Evolutionary conservation across 148 eudicot species (phyloP), one percentile per base, ranked within the genome.

Genomic region (Rhododendron ovatum): DNA sequence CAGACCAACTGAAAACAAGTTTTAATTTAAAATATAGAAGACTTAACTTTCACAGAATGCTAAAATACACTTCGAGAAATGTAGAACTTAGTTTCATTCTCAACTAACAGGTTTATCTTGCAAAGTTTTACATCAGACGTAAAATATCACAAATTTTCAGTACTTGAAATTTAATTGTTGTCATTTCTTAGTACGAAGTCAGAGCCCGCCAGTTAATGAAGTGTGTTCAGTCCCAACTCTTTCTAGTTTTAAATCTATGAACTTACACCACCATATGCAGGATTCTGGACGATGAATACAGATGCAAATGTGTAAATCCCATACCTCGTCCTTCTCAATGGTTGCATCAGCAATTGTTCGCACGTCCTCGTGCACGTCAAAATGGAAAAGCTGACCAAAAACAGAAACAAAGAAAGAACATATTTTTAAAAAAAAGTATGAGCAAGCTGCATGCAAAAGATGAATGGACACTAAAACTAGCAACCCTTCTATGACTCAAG

Each of bases 321-420:
- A 85, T 90, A 95, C 99, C 99, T 96, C 99, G 86, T 96, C 99
- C 86, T 96, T 96, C 92, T 96, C 99, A 86, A 96, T 93, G 55
- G 95, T 95, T 57, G 99, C 99, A 92, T 96, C 99, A 86, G 99
- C 99, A 90, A 86, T 96, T 84, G 98, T 96, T 50, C 99, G 94
- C 85, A 96, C 99, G 87, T 96, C 99, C 90, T 96, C 99, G 39
- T 96, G 99, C 71, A 96, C 99, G 87, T 96, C 99, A 89, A 96
- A 96, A 89, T 96, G 99, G 91, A 96, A 96, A 88, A 96, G 99
- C 98, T 96, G 93, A 86, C 39, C 22, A 75, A 48, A 45, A 82
- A 43, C 82, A 45, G 48, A 15, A 45, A 7, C 69, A 61, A 57
- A 59, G n/a, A 59, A 59, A 59, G 26, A 22, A 59, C n/a, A 22